phyloP scores from a whole-genome alignment of 257 asterid genomes.

The Eucommia ulmoides region DNA sequence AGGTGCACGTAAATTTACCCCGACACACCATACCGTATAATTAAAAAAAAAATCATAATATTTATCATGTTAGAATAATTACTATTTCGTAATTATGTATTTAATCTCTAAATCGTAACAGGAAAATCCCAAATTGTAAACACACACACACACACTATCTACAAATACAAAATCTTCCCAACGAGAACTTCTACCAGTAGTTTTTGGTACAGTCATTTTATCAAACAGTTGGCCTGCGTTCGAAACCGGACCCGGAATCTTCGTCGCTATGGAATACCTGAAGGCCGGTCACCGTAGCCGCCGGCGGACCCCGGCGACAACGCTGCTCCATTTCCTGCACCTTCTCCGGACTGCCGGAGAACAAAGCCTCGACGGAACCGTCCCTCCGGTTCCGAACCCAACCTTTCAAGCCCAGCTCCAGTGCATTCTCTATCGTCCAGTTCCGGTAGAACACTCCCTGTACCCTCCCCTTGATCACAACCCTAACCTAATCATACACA shows the following conservation, averaged over 20 bases:
- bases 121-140: too few relatives aligned
- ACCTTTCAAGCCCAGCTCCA: conserved; percentile 61
- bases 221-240: conserved; percentile 67
- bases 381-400: conserved; percentile 96
- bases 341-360: conserved; percentile 65
- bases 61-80: too few relatives aligned
- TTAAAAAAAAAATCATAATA: too few relatives aligned
- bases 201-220: conserved; percentile 3
- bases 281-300: conserved; percentile 65
- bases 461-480: conserved; percentile 71
- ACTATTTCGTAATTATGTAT: too few relatives aligned
- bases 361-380: conserved; percentile 77
- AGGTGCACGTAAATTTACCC: too few relatives aligned
- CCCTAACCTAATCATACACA: conserved; percentile 42
- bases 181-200: too few relatives aligned
- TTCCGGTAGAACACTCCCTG: conserved; percentile 90
- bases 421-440: conserved; percentile 76
- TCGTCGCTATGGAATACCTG: conserved; percentile 46
- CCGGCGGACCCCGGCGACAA: conserved; percentile 89
- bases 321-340: conserved; percentile 86
- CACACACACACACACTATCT: too few relatives aligned
- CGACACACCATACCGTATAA: too few relatives aligned
- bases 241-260: conserved; percentile 62
- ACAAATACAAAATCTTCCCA: too few relatives aligned
- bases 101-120: too few relatives aligned